Evolutionary conservation across 106 monocot genomes (phyloP).

Genomic region (Triglochin maritima): DNA sequence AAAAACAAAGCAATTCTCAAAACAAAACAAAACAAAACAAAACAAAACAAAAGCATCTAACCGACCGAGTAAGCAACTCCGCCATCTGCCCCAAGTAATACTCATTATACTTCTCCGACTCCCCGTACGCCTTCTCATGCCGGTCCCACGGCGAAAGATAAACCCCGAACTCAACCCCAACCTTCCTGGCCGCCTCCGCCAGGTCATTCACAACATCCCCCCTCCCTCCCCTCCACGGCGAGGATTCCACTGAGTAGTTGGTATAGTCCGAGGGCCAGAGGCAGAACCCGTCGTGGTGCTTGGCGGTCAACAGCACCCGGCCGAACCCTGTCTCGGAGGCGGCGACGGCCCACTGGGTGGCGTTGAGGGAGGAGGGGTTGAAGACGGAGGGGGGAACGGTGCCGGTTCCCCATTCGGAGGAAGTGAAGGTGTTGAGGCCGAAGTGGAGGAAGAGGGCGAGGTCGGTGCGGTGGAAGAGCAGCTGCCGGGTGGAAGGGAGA

Average conservation of each 20-base stretch:
- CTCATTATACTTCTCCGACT: constrained; percentile 72
- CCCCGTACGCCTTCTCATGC: constrained; percentile 62
- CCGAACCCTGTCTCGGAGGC: constrained; percentile 55
- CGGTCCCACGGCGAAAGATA: constrained; percentile 97
- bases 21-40: background rate
- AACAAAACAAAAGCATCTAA: no score
- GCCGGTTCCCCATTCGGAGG: constrained; percentile 91
- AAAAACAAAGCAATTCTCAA: background rate
- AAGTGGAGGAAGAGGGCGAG: constrained; percentile 95
- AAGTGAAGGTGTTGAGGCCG: constrained; percentile 96
- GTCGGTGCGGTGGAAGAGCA: constrained; percentile 73
- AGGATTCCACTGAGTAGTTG: constrained; percentile 64
- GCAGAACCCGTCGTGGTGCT: constrained; percentile 99
- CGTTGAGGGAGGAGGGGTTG: constrained; percentile 42
- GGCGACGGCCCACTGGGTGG: constrained; percentile 62
- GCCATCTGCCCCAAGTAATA: constrained; percentile 80
- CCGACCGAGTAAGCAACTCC: constrained; percentile 67
- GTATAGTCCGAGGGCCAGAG: constrained; percentile 88
- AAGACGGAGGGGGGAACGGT: constrained; percentile 48
- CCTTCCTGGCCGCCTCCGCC: constrained; percentile 46
- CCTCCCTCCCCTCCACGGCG: constrained; percentile 43
- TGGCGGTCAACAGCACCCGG: constrained; percentile 66
- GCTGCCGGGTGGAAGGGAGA: constrained; percentile 59
- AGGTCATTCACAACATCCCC: constrained; percentile 83
- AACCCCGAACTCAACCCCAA: constrained; percentile 58